These are phyloP conservation scores for Mucor lusitanicus DNA, from an alignment of 371 early-diverging fungal species.

Conservation along the genomic window DNA sequence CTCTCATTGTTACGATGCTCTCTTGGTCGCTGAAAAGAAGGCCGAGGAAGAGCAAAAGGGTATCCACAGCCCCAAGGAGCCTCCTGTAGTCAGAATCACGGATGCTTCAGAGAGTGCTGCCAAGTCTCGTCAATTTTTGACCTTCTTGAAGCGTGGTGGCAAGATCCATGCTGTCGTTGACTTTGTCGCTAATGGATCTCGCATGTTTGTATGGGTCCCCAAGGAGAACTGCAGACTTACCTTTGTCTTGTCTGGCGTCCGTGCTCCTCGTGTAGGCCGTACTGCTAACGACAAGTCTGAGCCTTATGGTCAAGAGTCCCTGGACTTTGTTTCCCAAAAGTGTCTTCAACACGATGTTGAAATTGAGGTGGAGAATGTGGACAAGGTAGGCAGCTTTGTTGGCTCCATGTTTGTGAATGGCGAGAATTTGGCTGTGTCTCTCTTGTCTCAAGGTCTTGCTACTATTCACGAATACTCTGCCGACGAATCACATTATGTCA, in stretches of 20 bases:
- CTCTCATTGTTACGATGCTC: slow-evolving; percentile 82
- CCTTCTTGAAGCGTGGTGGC: slow-evolving; percentile 80
- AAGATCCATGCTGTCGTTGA: slow-evolving; percentile 83
- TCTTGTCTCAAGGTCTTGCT: slow-evolving; percentile 84
- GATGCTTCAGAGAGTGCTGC: slow-evolving; percentile 76
- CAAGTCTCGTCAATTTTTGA: slow-evolving; percentile 85
- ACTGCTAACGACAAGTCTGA: slow-evolving; percentile 74
- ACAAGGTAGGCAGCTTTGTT: slow-evolving; percentile 91
- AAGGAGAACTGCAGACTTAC: slow-evolving; percentile 84
- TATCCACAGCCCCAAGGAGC: slow-evolving; percentile 78
- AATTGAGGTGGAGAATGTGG: slow-evolving; percentile 81
- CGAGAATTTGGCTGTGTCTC: slow-evolving; percentile 64
- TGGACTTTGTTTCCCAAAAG: slow-evolving; percentile 63
- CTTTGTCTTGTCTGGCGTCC: slow-evolving; percentile 80
- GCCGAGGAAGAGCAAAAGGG: slow-evolving; percentile 77
- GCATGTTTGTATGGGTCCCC: slow-evolving; percentile 83
- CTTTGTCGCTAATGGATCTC: slow-evolving; percentile 80
- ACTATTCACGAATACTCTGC: slow-evolving; percentile 84
- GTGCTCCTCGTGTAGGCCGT: slow-evolving; percentile 73
- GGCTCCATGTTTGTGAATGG: slow-evolving; percentile 77
- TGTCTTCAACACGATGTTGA: slow-evolving; percentile 92
- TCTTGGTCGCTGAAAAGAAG: slow-evolving; percentile 80
- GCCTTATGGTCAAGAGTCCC: slow-evolving; percentile 86
- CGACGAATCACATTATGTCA: slow-evolving; percentile 72
- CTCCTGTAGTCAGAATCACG: slow-evolving; percentile 64